A percentile compares a stretch with the other conserved stretches of the same genome.
Conservation (phyloP, 2,329 filamentous ascomycete genomes). For the Lecanicillium sp. region DNA sequence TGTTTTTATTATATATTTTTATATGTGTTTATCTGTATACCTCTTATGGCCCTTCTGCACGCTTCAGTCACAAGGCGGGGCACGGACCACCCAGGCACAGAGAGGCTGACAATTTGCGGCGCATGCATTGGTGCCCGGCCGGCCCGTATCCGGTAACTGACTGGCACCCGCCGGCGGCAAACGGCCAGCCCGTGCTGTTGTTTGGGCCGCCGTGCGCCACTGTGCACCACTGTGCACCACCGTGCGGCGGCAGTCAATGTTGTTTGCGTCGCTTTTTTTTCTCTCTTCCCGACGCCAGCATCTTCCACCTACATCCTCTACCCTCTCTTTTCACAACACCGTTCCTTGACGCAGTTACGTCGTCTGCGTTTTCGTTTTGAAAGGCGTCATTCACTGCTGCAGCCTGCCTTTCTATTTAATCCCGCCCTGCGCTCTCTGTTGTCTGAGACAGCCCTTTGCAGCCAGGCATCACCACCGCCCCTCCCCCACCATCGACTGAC, state of each 20-base stretch:
- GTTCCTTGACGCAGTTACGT: background rate
- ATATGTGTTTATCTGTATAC: too few species aligned
- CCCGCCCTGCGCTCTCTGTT: too few species aligned
- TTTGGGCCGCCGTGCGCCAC: background rate
- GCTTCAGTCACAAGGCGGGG: too few species aligned
- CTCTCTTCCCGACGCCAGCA: background rate
- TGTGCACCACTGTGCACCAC: background rate
- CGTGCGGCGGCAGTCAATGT: background rate
- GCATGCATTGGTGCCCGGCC: background rate
- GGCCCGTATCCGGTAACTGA: background rate
- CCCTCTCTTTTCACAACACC: background rate
- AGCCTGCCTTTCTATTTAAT: too few species aligned
- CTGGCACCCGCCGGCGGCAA: background rate
- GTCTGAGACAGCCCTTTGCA: background rate
- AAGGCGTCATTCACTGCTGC: background rate
- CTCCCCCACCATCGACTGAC: constrained; percentile 7
- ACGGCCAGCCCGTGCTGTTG: background rate
- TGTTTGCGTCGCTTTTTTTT: constrained; percentile 3
- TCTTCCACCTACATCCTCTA: background rate
- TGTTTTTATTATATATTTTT: too few species aligned
- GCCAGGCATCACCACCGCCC: too few species aligned
- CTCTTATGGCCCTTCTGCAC: too few species aligned
- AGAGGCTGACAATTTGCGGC: constrained; percentile 1
- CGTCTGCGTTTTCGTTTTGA: background rate
- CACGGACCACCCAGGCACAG: background rate